phyloP scores from a whole-genome alignment of 441 rosid genomes.

The Croton setiger region DNA sequence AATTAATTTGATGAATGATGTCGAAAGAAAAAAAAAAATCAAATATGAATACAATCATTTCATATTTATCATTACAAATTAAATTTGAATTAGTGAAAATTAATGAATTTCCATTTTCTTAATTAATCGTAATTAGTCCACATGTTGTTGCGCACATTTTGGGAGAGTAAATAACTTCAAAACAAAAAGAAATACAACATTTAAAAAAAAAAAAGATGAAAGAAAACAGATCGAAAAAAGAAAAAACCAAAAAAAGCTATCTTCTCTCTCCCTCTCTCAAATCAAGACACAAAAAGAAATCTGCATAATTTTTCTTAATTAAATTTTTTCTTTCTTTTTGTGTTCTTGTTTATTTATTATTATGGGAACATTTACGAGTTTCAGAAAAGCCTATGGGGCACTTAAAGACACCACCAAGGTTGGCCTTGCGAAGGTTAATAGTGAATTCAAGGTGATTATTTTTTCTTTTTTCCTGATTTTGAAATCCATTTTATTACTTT shows the following conservation, averaged over 20 bases:
- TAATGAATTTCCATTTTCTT: no score
- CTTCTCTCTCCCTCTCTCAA: not conserved
- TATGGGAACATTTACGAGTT: constrained; percentile 68
- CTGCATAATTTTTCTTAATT: not conserved
- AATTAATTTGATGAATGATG: no score
- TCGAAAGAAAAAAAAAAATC: no score
- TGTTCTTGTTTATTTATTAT: not conserved
- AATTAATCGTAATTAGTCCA: no score
- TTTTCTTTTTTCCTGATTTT: not conserved
- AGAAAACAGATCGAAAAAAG: not conserved
- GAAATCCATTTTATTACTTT: not conserved
- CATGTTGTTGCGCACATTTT: no score
- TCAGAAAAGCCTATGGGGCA: constrained; percentile 78
- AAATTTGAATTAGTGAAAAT: no score
- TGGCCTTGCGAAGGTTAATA: constrained; percentile 82
- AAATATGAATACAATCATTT: no score
- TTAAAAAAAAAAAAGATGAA: not conserved
- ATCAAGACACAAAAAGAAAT: constrained; percentile 9
- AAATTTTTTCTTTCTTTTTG: not conserved
- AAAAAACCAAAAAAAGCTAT: not conserved
- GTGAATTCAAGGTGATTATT: constrained; percentile 63
- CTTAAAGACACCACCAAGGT: constrained; percentile 79
- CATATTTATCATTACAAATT: no score
- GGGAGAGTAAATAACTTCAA: no score
- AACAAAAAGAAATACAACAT: no score